Evolutionary conservation across 805 yeast species (phyloP), one percentile per base, ranked within the genome.

Genomic region (Wickerhamiella spandovensis): DNA sequence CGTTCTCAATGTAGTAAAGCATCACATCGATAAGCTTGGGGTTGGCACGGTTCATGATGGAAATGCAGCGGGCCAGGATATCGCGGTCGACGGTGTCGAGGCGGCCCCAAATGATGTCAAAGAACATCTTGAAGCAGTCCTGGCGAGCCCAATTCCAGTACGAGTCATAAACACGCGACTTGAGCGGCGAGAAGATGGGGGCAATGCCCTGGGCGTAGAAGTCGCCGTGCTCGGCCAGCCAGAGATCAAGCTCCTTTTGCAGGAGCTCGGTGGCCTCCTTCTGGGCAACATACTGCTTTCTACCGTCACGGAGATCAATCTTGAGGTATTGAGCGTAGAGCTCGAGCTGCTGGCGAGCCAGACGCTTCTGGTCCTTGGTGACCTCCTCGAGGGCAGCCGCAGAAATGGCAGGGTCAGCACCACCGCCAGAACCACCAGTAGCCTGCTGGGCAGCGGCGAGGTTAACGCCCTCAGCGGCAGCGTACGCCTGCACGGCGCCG

Each of bases 81-180:
- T 92, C 96, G 67, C 98, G 81, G 68, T 92, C 97, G 58, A 92
- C 84, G 53, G 86, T 82, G 54, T 88, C 79, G 56, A 84, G 77
- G 56, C 85, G 82, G 67, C 98, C 98, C 68, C 92, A 94, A 60
- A 92, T 88, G 62, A 92, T 88, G 69, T 92, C 97, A 66, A 78
- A 92, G 72, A 85, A 92, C 86, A 92, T 82, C 47, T 88, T 79
- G 60, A 92, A 73, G 54, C 92, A 84, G 67, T 92, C 95, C 74
- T 92, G 98, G 70, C 97, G 85, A 46, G 97, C 97, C 98, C 98
- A 92, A 70, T 94, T 94, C 98, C 98, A 92, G 70, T 89, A 88
- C 21, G 97, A 88, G 70, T 92, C 97, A 68, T 90, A 92, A 49
- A 83, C 81, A 73, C 98, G 84, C 25, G 97, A 95, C 74, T 92